Conservation (phyloP, 768 basidiomycete genomes). For the Coprinopsis marcescibilis region DNA sequence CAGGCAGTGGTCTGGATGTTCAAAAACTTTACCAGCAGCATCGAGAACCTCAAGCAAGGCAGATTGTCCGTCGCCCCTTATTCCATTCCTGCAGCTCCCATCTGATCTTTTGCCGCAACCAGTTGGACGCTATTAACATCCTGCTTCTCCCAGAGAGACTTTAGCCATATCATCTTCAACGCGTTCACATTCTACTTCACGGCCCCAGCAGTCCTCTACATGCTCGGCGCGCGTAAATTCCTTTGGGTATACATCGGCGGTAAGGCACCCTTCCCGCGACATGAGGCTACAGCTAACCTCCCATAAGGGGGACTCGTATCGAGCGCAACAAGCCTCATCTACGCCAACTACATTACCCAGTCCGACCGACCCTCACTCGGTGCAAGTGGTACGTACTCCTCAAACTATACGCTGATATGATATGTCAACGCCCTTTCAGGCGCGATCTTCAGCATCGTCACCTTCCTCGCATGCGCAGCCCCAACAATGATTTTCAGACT, state of each 20-base stretch:
- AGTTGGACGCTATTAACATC: conserved; percentile 76
- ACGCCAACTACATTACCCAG: conserved; percentile 35
- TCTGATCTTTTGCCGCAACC: conserved; percentile 1
- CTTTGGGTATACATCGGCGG: conserved; percentile 70
- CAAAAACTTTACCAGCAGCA: conserved; percentile 58
- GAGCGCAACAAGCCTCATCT: conserved; percentile 44
- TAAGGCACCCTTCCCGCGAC: conserved; percentile 21
- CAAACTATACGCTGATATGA: no score
- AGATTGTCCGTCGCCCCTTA: conserved; percentile 46
- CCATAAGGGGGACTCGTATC: conserved; percentile 53
- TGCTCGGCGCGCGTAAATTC: conserved; percentile 65
- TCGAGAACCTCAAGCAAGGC: conserved; percentile 56
- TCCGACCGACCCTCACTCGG: conserved; percentile 45
- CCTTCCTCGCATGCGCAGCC: conserved; percentile 65
- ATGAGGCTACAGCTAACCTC: conserved; percentile 2
- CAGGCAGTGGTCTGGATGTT: conserved; percentile 42
- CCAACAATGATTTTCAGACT: conserved; percentile 63
- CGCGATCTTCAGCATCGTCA: conserved; percentile 64
- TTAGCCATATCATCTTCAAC: conserved; percentile 67
- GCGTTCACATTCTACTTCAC: conserved; percentile 76
- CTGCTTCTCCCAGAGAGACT: conserved; percentile 62
- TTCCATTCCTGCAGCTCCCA: background rate
- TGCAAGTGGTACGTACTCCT: conserved; percentile 58
- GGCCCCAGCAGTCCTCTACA: conserved; percentile 54
- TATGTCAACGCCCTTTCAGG: conserved; percentile 36